Percentiles rank a stretch among this genome's conserved stretches.
Conservation (phyloP, 2,329 filamentous ascomycete genomes). For the Domatiomyces catenatus region DNA sequence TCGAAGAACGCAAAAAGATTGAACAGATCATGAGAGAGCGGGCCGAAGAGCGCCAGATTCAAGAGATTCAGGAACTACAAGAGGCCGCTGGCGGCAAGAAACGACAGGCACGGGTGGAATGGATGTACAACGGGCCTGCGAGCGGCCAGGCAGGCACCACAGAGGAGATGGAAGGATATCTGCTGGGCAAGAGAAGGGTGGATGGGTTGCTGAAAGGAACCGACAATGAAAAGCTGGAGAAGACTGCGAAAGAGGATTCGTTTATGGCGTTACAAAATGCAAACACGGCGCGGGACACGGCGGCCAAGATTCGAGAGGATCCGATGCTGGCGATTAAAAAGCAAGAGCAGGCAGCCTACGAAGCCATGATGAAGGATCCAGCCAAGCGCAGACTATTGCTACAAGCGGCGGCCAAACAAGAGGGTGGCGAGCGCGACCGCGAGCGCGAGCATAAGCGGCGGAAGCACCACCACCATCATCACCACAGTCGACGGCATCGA, state of each 20-base stretch:
- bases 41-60: constrained; percentile 80
- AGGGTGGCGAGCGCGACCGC: constrained; percentile 21
- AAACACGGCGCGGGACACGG: constrained; percentile 63
- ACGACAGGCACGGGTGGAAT: constrained; percentile 72
- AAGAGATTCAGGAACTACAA: constrained; percentile 79
- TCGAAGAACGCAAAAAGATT: constrained; percentile 87
- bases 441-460: constrained; percentile 30
- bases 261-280: constrained; percentile 51
- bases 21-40: constrained; percentile 85
- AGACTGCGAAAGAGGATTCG: constrained; percentile 49
- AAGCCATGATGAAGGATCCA: constrained; percentile 36
- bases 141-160: constrained; percentile 56
- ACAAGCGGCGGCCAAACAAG: constrained; percentile 31
- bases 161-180: constrained; percentile 85
- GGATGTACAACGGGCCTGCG: constrained; percentile 91
- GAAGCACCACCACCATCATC: constrained; percentile 25
- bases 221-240: constrained; percentile 67
- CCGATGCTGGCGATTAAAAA: constrained; percentile 86
- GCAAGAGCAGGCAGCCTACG: constrained; percentile 69
- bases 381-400: constrained; percentile 36
- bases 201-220: constrained; percentile 72
- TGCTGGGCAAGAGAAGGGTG: constrained; percentile 83
- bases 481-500: constrained; percentile 6
- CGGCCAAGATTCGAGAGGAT: constrained; percentile 76
- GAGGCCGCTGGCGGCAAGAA: constrained; percentile 76